Base-by-base conservation (phyloP, 768 basidiomycete species). In the Collybia nuda region DNA sequence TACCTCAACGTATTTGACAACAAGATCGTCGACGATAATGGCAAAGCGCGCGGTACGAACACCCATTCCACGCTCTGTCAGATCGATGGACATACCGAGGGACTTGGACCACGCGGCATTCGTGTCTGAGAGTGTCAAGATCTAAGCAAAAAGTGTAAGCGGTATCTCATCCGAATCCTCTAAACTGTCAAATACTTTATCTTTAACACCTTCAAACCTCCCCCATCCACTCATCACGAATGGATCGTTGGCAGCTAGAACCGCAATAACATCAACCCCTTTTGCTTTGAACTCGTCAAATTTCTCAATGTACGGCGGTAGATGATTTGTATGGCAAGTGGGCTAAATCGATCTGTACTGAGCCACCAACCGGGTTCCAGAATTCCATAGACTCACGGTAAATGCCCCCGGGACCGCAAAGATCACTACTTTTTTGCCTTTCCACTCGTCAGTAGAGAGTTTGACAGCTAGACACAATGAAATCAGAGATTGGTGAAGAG, bases 341-440 rank as follows among this genome's bases (percentile, higher is more conserved):
- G 78, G 79, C 79, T 80, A 57, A 19, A 74, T 32, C 17, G 36
- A 54, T 44, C 32, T n/a, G 24, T 26, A 3, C 7, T 28, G 3
- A 21, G 28, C 21, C 29, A 24, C 48, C 6, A 21, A 14, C 24
- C 6, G 23, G 40, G 9, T 2, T 5, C 15, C 32, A 1, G 15
- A 21, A 8, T 19, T 12, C 12, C 12, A n/a, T 17, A 36, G n/a
- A 60, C 84, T 52, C 54, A 89, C 88, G 14, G 88, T 88, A 72
- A 90, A 90, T 14, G 88, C 87, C 40, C 90, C 90, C 15, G 89
- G 90, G 28, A 90, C 87, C 50, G 86, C 74, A 64, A 92, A 77
- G 46, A 91, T 61, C 32, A 91, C 85, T 45, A 92, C 86, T 64
- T 86, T 88, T 75, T 92, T 92, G 61, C 84, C 85, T 66, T 85